Base-by-base conservation (phyloP, 2,329 filamentous ascomycete genomes). In the Ustilaginoidea virens region DNA sequence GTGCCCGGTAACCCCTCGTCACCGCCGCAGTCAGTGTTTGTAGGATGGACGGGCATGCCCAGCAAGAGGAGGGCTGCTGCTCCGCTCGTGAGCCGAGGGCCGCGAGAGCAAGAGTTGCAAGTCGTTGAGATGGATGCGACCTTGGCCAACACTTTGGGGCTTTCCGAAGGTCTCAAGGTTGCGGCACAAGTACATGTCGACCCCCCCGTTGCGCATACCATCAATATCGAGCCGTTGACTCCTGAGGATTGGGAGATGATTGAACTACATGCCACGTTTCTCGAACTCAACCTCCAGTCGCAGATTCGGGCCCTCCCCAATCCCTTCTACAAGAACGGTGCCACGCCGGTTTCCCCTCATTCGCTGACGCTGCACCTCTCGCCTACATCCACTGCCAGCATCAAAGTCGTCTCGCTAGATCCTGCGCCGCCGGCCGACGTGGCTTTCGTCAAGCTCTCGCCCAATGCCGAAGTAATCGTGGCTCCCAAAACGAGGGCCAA, bases 221-320 rank as follows among this genome's bases (percentile, higher is more conserved):
- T 98, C 52, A 85, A 94, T 48, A 96, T 98, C 42, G 92, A 98
- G 51, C 90, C 90, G 19, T 57, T 96, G 44, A 96, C 90, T 0
- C 74, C 87, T 2, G 83, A 92, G 33, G 90, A 98, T 49, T 98
- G 90, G 90, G 90, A 98, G 55, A 92, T 96, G 44, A 96, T 98
- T 43, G 90, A 98, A 53, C 63, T 98, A 2, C 90, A 98, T 58
- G 90, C 90, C 5, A 90, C 79, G 11, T 98, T 96, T 47, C 63
- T 98, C 28, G 90, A 98, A 48, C 65, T 94, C 39, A 96, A 98
- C 51, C 74, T 98, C 29, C 63, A 93, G 18, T 80, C 78, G 25
- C 90, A 98, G 57, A 86, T 98, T 42, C 78, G 90, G 43, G 87
- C 87, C 12, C 63, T 98, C 14, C 87, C 87, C 15, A 96, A 94